These are phyloP conservation scores for Cercospora nicotianae DNA, from an alignment of 2,329 filamentous ascomycete species.

Conservation along the genomic window DNA sequence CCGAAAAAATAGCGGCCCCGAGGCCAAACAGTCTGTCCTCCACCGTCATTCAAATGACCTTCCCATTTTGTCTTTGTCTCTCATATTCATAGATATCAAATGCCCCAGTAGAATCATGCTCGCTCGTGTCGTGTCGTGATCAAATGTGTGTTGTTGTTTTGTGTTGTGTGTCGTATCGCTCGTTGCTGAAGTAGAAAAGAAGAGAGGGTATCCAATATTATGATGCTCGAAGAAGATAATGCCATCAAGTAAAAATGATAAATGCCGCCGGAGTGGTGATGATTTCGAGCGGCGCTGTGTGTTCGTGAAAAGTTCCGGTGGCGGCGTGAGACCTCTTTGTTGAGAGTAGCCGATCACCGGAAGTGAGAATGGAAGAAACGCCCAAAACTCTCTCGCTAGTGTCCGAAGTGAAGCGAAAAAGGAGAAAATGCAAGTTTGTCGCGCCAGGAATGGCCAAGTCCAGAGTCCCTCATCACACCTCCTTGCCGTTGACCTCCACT, in stretches of 20 bases:
- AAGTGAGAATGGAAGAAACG: neutral
- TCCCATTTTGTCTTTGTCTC: neutral
- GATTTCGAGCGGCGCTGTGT: neutral
- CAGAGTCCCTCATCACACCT: conserved; percentile 13
- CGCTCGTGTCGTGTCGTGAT: neutral
- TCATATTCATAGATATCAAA: neutral
- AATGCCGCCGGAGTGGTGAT: neutral
- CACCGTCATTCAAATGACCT: neutral
- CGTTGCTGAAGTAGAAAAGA: neutral
- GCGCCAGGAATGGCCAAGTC: neutral
- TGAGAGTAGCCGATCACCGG: neutral
- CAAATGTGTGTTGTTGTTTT: neutral
- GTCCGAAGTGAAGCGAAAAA: neutral
- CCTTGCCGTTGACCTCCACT: conserved; percentile 70
- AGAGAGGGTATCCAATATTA: conserved; percentile 5
- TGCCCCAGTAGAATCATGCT: neutral
- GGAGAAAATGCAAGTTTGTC: neutral
- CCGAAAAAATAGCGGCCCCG: neutral
- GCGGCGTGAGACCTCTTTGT: neutral
- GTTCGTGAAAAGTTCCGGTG: neutral
- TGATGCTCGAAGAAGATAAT: neutral
- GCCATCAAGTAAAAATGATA: neutral
- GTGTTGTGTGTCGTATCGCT: neutral
- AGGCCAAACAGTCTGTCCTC: neutral
- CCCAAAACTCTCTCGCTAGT: conserved; percentile 4